Conservation (phyloP, 1,284 basidiomycete genomes). For the Fomitopsis pinicola region DNA sequence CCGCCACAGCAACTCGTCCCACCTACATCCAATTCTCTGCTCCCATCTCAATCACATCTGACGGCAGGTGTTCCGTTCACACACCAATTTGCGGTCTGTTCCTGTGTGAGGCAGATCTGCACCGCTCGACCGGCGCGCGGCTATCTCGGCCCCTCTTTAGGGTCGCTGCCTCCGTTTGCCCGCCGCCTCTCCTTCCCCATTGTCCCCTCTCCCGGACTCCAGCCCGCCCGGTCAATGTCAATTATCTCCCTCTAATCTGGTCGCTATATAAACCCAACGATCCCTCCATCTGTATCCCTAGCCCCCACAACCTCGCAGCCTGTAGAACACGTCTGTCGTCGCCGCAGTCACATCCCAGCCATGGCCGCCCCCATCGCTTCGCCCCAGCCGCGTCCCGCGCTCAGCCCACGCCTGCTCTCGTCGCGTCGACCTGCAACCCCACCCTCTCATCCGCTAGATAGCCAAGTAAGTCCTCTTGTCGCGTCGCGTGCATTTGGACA, state of each 20-base stretch:
- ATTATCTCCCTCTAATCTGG: conserved; percentile 11
- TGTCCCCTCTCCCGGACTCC: conserved; percentile 16
- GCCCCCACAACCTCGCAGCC: conserved; percentile 8
- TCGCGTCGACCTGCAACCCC: conserved; percentile 15
- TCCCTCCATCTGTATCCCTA: conserved; percentile 19
- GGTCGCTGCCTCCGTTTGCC: conserved; percentile 8
- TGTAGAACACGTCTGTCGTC: conserved; percentile 7
- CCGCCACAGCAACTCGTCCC: not conserved
- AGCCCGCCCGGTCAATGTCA: conserved; percentile 14
- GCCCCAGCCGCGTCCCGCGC: conserved; percentile 21
- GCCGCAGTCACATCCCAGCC: conserved; percentile 8
- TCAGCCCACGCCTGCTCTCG: conserved; percentile 8
- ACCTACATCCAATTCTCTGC: not conserved
- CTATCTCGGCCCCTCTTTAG: conserved; percentile 5
- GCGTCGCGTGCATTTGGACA: not conserved
- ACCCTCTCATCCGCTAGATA: conserved; percentile 21
- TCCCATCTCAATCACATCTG: not conserved
- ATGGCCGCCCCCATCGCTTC: conserved; percentile 20
- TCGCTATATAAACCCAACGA: conserved; percentile 13
- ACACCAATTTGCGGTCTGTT: not conserved
- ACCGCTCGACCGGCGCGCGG: not conserved
- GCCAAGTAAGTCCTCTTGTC: not conserved
- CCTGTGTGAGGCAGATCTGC: not conserved
- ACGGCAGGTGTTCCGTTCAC: not conserved
- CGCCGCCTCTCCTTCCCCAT: conserved; percentile 17